Percentiles rank a stretch among this genome's conserved stretches.
These are phyloP conservation scores for Cerrena zonata DNA, from an alignment of 1,284 basidiomycete species.

Conservation along the genomic window DNA sequence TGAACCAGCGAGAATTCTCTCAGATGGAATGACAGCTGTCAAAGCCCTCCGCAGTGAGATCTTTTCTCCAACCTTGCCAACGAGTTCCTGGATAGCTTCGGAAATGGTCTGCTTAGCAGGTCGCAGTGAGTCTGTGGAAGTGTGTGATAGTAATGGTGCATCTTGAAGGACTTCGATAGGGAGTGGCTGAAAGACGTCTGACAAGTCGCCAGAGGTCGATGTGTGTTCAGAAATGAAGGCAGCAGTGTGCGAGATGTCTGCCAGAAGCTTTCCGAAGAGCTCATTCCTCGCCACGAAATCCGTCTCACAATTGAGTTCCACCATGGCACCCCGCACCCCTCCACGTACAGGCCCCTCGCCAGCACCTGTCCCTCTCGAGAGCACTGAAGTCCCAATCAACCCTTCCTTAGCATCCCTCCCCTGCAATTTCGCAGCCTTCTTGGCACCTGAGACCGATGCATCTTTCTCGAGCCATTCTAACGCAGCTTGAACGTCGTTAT, in stretches of 20 bases:
- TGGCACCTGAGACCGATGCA: constrained; percentile 62
- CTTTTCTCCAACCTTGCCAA: constrained; percentile 87
- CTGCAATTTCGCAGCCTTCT: constrained; percentile 80
- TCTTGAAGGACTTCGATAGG: constrained; percentile 55
- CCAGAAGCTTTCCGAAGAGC: constrained; percentile 73
- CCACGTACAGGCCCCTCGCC: constrained; percentile 16
- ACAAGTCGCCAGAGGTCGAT: constrained; percentile 12
- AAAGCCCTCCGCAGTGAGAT: constrained; percentile 74
- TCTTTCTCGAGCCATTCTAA: constrained; percentile 79
- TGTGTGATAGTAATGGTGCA: constrained; percentile 61
- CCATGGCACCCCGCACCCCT: constrained; percentile 73
- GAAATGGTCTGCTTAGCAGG: constrained; percentile 49
- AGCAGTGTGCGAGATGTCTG: constrained; percentile 81
- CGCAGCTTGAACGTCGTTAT: constrained; percentile 73
- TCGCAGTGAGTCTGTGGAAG: constrained; percentile 24
- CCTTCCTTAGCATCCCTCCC: constrained; percentile 74
- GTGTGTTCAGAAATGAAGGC: constrained; percentile 60
- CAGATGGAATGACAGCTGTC: constrained; percentile 52
- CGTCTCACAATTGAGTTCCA: constrained; percentile 95
- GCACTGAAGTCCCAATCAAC: constrained; percentile 68
- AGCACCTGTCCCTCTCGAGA: constrained; percentile 48
- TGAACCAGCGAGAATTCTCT: constrained; percentile 32
- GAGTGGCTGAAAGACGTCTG: constrained; percentile 2
- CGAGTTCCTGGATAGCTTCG: constrained; percentile 71
- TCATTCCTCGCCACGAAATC: constrained; percentile 91